Percentiles rank a stretch among this genome's conserved stretches.
Conservation (phyloP, 371 early-diverging fungal species). For the Rhizopus stolonifer region DNA sequence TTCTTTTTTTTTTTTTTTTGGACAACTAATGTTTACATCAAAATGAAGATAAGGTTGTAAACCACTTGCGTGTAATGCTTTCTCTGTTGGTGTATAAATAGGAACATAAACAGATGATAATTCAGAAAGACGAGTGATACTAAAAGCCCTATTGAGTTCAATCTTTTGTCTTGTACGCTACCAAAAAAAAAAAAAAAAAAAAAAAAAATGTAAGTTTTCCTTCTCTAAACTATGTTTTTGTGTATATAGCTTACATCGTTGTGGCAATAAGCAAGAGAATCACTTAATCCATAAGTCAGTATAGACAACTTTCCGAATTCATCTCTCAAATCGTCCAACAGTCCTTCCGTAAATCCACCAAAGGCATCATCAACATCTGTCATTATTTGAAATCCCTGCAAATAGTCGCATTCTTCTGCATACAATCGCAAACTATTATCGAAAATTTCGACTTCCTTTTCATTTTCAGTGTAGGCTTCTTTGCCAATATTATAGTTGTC, state of each 20-base stretch:
- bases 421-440: conserved; percentile 79
- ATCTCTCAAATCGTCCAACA: conserved; percentile 68
- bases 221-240: too few species aligned
- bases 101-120: conserved; percentile 62
- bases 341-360: conserved; percentile 68
- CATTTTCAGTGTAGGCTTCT: conserved; percentile 64
- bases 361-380: conserved; percentile 76
- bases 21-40: conserved; percentile 15
- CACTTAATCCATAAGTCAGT: conserved; percentile 61
- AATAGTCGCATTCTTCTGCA: conserved; percentile 82
- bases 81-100: conserved; percentile 36
- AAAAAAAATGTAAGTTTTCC: too few species aligned
- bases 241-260: conserved; percentile 30
- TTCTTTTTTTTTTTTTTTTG: neutral
- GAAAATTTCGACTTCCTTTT: conserved; percentile 62
- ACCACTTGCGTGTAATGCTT: conserved; percentile 24
- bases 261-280: conserved; percentile 20
- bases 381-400: conserved; percentile 85
- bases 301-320: conserved; percentile 77
- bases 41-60: conserved; percentile 28
- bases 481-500: conserved; percentile 71
- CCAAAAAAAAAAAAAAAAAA: neutral
- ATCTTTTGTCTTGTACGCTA: conserved; percentile 41
- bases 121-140: conserved; percentile 48
- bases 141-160: conserved; percentile 49